phyloP scores from a whole-genome alignment of 352 stramenopile species.

The Pythium sp. region DNA sequence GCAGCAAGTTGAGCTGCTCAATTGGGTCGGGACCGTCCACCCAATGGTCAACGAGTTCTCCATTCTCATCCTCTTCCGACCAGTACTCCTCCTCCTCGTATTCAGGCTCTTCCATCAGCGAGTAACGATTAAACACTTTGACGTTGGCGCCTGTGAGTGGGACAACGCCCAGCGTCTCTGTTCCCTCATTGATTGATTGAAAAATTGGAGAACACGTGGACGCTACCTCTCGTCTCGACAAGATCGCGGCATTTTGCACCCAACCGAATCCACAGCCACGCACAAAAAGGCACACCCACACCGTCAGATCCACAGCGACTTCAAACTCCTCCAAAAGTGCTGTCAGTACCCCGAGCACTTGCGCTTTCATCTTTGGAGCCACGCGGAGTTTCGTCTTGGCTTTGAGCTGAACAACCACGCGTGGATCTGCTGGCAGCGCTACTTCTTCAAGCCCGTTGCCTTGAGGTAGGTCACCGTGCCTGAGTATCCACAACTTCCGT shows the following conservation, averaged over 20 bases:
- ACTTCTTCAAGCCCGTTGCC: slow-evolving; percentile 27
- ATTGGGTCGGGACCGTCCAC: background rate
- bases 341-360: background rate
- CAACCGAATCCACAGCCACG: slow-evolving; percentile 33
- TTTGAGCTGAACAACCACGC: background rate
- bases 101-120: too few species aligned
- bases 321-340: background rate
- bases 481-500: slow-evolving; percentile 16
- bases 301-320: slow-evolving; percentile 20
- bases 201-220: slow-evolving; percentile 8
- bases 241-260: slow-evolving; percentile 11
- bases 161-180: background rate
- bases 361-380: background rate
- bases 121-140: background rate
- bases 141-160: background rate
- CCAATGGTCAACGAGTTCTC: too few species aligned
- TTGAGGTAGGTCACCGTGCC: slow-evolving; percentile 20
- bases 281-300: slow-evolving; percentile 34
- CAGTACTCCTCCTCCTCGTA: background rate
- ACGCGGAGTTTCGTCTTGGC: background rate
- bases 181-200: background rate
- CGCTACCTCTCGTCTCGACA: slow-evolving; percentile 5
- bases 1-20: background rate
- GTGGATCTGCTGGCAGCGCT: slow-evolving; percentile 14
- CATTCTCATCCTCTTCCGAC: too few species aligned